Evolutionary conservation across 169 alveolate species (phyloP).

Genomic region (Ichthyophthirius multifiliis): DNA sequence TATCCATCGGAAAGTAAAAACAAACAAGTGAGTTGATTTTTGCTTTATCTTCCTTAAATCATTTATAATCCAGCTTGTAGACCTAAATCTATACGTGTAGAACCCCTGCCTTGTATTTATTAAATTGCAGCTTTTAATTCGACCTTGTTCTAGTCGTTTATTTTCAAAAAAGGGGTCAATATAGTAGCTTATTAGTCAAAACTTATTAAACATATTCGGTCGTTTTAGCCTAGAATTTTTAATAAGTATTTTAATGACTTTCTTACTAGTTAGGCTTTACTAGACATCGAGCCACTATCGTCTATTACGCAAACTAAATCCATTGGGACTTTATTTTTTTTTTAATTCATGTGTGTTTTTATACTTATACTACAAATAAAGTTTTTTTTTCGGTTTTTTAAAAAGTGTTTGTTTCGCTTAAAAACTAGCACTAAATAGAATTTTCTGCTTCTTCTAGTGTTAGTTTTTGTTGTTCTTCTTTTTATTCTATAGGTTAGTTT

Average conservation of each 20-base stretch:
- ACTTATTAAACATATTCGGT: constrained; percentile 38
- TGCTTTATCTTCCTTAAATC: constrained; percentile 33
- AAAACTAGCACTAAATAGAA: too few species aligned
- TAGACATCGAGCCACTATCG: constrained; percentile 45
- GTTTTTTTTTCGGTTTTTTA: too few species aligned
- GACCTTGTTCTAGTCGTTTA: constrained; percentile 31
- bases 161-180: constrained; percentile 36
- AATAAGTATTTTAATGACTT: constrained; percentile 39
- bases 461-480: too few species aligned
- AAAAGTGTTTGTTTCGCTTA: too few species aligned
- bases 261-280: constrained; percentile 41
- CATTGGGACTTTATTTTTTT: constrained; percentile 18
- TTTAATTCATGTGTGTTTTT: too few species aligned
- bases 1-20: constrained; percentile 56
- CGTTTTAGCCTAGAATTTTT: constrained; percentile 32
- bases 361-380: too few species aligned
- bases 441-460: too few species aligned
- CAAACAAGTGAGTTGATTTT: constrained; percentile 34
- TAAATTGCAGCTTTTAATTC: constrained; percentile 36
- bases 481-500: too few species aligned
- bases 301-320: constrained; percentile 53
- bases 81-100: constrained; percentile 51
- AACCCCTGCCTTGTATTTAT: constrained; percentile 26
- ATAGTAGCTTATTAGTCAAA: constrained; percentile 9
- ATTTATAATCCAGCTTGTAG: constrained; percentile 45